A percentile compares a stretch with the other conserved stretches of the same genome.
phyloP scores from a whole-genome alignment of 2,329 filamentous ascomycete genomes.

The Talaromyces rugulosus region DNA sequence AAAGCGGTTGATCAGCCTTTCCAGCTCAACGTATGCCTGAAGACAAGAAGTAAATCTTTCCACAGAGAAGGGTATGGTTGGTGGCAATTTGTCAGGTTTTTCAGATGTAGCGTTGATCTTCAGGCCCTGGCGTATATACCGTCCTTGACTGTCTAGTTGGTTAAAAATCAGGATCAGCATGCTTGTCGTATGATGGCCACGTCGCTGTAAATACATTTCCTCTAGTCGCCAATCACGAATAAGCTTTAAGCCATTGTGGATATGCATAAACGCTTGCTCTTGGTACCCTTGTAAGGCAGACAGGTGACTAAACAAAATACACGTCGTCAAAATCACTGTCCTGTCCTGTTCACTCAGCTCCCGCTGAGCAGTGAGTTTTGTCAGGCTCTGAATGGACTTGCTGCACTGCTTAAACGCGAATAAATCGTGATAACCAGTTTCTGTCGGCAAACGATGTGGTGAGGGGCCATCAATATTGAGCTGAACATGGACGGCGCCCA shows the following conservation, averaged over 20 bases:
- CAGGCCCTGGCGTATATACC: neutral
- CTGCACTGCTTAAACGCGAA: slow-evolving; percentile 3
- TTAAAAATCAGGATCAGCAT: slow-evolving; percentile 1
- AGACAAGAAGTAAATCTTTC: neutral
- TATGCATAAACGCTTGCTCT: neutral
- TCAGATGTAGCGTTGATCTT: neutral
- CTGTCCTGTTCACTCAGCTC: neutral
- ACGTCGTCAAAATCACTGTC: slow-evolving; percentile 1
- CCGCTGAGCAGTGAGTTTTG: neutral
- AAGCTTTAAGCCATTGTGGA: slow-evolving; percentile 1
- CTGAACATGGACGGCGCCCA: slow-evolving; percentile 1
- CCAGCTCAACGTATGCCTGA: neutral
- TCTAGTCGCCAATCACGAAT: slow-evolving; percentile 1
- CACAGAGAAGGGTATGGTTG: neutral
- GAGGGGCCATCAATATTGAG: neutral
- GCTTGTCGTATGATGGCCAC: neutral
- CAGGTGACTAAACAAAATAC: slow-evolving; percentile 3
- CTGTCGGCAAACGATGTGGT: neutral
- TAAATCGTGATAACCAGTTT: neutral
- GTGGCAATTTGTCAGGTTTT: neutral
- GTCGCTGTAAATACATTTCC: neutral
- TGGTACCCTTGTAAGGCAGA: neutral
- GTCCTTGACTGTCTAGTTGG: neutral
- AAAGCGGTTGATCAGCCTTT: slow-evolving; percentile 4
- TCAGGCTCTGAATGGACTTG: slow-evolving; percentile 1